Evolutionary conservation across 805 yeast genomes (phyloP), one percentile per base, ranked within the genome.

Genomic region (Hanseniaspora mollemarum): DNA sequence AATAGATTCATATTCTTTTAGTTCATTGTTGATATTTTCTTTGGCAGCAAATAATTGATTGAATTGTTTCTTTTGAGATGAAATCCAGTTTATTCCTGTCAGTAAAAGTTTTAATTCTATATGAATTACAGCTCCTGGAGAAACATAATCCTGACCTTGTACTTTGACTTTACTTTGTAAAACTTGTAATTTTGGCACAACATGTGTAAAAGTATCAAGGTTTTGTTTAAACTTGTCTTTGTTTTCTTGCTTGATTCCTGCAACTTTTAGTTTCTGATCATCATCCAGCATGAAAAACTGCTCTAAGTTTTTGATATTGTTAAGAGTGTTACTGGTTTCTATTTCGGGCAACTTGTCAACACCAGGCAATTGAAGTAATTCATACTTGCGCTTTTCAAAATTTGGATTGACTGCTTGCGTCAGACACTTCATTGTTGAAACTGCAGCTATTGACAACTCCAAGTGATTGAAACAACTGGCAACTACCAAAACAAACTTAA

Each of bases 351-450:
- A 66, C 13, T 68, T 58, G 54, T 78, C 72, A 36, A 84, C 85
- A 53, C 77, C 77, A 29, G 96, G 96, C 55, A 90, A 73, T 69
- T 92, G 97, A 54, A 83, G 71, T 49, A 83, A 69, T 63, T 83
- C 87, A 57, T 76, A 71, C 45, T 46, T 51, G 10, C 16, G 8
- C 53, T 58, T 71, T 58, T 52, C 76, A 67, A 18, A n/a, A 13
- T 48, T 43, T 6, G 58, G 71, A 62, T 69, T 73, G 0, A 86
- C 79, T 3, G 94, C 96, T 67, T 86, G 95, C 29, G 80, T 69
- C 33, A 90, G 65, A 44, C 79, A 74, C 62, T 83, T 81, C 59
- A 81, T 77, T 46, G 90, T 71, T 50, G 81, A 87, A 43, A 78
- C 65, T 13, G 85, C 74, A 33, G 74, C 71, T 33, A 71, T 57